Base-by-base conservation (phyloP, 2,329 filamentous ascomycete genomes). In the Tolypocladium paradoxum region DNA sequence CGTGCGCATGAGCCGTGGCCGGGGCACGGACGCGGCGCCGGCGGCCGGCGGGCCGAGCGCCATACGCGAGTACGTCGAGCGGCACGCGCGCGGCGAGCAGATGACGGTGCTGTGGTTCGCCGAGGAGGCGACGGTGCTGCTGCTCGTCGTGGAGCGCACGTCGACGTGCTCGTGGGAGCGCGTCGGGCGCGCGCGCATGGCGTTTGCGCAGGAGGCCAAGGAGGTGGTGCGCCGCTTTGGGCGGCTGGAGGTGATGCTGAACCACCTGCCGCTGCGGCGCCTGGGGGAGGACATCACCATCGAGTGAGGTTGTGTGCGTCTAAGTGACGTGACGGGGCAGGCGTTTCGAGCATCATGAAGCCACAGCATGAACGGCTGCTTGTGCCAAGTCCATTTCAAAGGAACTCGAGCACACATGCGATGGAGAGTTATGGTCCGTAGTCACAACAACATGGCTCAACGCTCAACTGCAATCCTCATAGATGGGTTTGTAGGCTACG, bases 61-160 rank as follows among this genome's bases (percentile, higher is more conserved):
- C 0, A 67, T 69, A 38, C 61, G 67, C 0, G 64, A 67, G 27
- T 69, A 69, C 38, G 60, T 69, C 20, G 64, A 66, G 51, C 58
- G 60, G 1, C 67, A 69, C 48, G 67, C 64, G 11, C 61, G 62
- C 4, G 67, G 65, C 7, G 64, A 69, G 56, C 65, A 68, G 51
- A 68, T 69, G 65, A 68, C 65, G 20, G 59, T 68, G 9, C 52
- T 69, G 31, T 69, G 67, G 67, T 69, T 68, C 48, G 61, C 68
- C 20, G 67, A 69, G 34, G 67, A 69, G 46, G 61, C 63, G 5
- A 54, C 61, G 12, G 61, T 69, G 20, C 62, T 69, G 65, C 56
- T 69, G 5, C 56, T 69, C 31, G 66, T 69, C 2, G 57, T 69
- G 7, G 64, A 68, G 56, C 58, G 61, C 46, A 60, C 60, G 0